Percentiles rank a stretch among this genome's conserved stretches.
Evolutionary conservation across 352 stramenopile genomes (phyloP).

Genomic region (Phytophthora sp.): DNA sequence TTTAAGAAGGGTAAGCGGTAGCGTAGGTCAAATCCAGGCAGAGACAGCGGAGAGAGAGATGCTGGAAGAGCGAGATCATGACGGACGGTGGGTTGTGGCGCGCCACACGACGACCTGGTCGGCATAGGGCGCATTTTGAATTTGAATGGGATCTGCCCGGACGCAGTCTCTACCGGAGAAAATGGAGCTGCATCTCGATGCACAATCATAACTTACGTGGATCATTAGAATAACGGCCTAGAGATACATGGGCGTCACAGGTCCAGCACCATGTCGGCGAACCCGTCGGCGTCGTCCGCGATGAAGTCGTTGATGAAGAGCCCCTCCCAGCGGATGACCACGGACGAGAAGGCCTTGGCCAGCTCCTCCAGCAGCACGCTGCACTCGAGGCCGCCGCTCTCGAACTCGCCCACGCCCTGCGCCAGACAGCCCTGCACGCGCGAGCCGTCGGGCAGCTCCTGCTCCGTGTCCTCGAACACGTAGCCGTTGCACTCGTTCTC

Average conservation of each 20-base stretch:
- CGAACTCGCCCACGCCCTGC: constrained; percentile 56
- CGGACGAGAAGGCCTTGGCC: constrained; percentile 64
- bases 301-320: constrained; percentile 81
- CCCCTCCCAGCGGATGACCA: constrained; percentile 73
- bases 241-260: constrained; percentile 16
- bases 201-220: constrained; percentile 27
- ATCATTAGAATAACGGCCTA: constrained; percentile 7
- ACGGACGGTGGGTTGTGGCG: constrained; percentile 3
- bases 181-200: neutral
- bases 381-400: constrained; percentile 51
- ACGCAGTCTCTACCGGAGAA: constrained; percentile 18
- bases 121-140: constrained; percentile 12
- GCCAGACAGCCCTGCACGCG: constrained; percentile 58
- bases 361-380: constrained; percentile 62
- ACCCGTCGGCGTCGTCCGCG: constrained; percentile 33
- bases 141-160: constrained; percentile 10
- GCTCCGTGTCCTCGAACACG: constrained; percentile 60
- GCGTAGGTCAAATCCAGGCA: neutral
- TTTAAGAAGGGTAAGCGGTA: neutral
- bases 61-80: too few relatives aligned
- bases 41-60: neutral
- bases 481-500: constrained; percentile 80
- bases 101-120: constrained; percentile 11
- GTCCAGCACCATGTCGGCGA: constrained; percentile 51
- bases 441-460: constrained; percentile 40